Percentiles rank a stretch among this genome's conserved stretches.
Conservation (phyloP, 768 basidiomycete species). For the Trametes cinnabarina region DNA sequence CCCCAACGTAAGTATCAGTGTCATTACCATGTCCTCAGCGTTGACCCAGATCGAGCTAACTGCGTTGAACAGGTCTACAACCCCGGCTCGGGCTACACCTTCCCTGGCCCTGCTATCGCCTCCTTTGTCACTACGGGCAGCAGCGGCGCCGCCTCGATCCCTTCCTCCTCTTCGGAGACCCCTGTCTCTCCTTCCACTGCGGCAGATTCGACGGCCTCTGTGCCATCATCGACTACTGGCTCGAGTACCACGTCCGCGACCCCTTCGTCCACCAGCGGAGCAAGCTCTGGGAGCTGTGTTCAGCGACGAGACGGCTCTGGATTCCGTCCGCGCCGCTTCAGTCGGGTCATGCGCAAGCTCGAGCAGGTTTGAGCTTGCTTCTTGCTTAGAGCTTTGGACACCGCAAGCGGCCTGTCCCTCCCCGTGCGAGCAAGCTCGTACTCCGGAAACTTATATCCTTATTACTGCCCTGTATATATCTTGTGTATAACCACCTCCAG, state of each 20-base stretch:
- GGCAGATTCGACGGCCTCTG: not conserved
- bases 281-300: not conserved
- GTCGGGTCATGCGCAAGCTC: constrained; percentile 8
- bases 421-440: too few species aligned
- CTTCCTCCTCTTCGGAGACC: not conserved
- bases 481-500: not conserved
- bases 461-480: not conserved
- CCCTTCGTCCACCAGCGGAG: not conserved
- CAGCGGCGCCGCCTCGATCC: not conserved
- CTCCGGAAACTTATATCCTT: not conserved
- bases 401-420: not conserved
- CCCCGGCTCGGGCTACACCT: constrained; percentile 21
- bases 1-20: constrained; percentile 25
- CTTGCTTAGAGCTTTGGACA: not conserved
- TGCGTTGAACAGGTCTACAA: constrained; percentile 24
- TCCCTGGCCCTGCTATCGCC: constrained; percentile 26
- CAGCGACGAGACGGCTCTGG: not conserved
- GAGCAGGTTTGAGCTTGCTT: not conserved
- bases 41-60: too few species aligned
- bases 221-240: not conserved
- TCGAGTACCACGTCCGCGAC: not conserved
- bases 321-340: constrained; percentile 5
- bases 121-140: constrained; percentile 6
- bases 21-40: too few species aligned
- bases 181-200: not conserved